Base-by-base conservation (phyloP, 306 rosid genomes). In the Gleditsia sinensis region DNA sequence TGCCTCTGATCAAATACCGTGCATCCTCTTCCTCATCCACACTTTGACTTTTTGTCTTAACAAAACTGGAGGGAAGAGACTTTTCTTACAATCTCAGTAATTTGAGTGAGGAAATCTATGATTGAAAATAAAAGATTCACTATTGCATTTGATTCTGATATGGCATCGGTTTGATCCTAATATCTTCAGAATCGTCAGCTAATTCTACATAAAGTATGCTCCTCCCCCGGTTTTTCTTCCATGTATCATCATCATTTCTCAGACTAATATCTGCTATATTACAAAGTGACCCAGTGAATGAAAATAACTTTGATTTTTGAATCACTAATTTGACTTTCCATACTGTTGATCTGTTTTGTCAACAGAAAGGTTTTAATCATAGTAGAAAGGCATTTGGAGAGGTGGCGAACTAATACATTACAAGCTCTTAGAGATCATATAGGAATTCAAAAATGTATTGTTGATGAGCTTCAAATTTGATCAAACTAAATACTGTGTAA, bases 111-210 rank as follows among this genome's bases (percentile, higher is more conserved):
- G 9, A 8, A 64, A 43, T 32, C 17, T 43, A 63, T 33, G 6
- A 20, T 59, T 46, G 13, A 51, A 9, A 57, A 37, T 25, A 40
- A 39, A 33, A 51, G 17, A 28, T 78, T 78, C 21, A 3, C 73
- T 72, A 24, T 77, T 69, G 69, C 74, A 45, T 78, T 63, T 61
- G 42, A 33, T 37, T 48, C 20, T 28, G 16, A 37, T 53, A 40
- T 30, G 50, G 7, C 21, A 58, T 61, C 16, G 51, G 30, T 32
- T 48, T n/a, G 28, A 27, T 57, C 53, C 50, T 54, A 25, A 51
- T 34, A 30, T 55, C 24, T 23, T 71, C 21, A 32, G n/a, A 34
- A 57, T 46, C 17, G 2, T 36, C 54, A 16, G 25, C 39, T 42
- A 24, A 7, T 56, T 28, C 39, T 67, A 56, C 66, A 69, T 75